phyloP scores from a whole-genome alignment of 1,139 yeast genomes.

The Candida pseudoviswanathii region DNA sequence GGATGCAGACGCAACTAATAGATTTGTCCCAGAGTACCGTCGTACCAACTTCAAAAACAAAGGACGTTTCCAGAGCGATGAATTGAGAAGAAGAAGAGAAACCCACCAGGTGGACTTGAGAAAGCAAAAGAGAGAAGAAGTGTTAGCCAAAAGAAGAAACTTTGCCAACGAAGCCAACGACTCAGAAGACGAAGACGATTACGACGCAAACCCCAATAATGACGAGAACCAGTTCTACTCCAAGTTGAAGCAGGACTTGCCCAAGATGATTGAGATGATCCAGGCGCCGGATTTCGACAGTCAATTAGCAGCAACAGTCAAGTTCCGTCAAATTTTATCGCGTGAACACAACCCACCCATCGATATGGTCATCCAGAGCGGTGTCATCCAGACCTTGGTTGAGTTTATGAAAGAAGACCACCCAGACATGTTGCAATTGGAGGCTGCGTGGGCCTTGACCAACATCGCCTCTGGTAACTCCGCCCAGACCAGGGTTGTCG shows the following conservation, averaged over 20 bases:
- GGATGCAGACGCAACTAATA: conserved; percentile 80
- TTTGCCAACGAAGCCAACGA: conserved; percentile 48
- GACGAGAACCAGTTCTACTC: conserved; percentile 55
- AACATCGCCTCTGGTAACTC: conserved; percentile 96
- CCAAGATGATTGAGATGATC: conserved; percentile 82
- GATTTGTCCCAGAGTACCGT: conserved; percentile 96
- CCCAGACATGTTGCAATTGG: conserved; percentile 88
- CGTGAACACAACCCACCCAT: conserved; percentile 98
- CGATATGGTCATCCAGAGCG: conserved; percentile 87
- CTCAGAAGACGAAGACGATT: conserved; percentile 49
- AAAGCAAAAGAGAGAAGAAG: conserved; percentile 95
- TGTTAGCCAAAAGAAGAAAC: conserved; percentile 89
- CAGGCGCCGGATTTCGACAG: conserved; percentile 75
- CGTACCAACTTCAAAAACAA: conserved; percentile 95
- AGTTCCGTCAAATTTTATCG: conserved; percentile 89
- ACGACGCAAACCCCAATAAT: conserved; percentile 32
- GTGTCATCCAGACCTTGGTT: conserved; percentile 90
- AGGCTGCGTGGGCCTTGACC: conserved; percentile 99
- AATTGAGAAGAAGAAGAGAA: conserved; percentile 96
- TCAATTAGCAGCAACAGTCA: conserved; percentile 87
- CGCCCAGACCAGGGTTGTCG: conserved; percentile 86
- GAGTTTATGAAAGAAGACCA: conserved; percentile 78
- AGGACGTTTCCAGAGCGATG: conserved; percentile 93
- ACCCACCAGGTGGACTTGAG: conserved; percentile 96
- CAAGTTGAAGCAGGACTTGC: conserved; percentile 75